A percentile compares a stretch with the other conserved stretches of the same genome.
Evolutionary conservation across 345 rosid species (phyloP).

Genomic region (Theobroma cacao): DNA sequence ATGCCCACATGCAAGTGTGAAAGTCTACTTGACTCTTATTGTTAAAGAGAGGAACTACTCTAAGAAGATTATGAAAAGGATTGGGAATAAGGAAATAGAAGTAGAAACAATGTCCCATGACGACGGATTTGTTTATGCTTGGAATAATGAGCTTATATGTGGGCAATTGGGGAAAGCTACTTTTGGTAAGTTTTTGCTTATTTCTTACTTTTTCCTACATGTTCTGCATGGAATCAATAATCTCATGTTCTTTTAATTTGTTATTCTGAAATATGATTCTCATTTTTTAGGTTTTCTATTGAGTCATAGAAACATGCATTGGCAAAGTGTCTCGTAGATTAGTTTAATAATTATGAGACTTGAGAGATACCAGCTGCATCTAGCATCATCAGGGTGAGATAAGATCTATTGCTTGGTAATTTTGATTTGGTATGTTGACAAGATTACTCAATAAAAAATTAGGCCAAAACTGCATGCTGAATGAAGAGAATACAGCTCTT

Average conservation of each 20-base stretch:
- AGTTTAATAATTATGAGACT: background rate
- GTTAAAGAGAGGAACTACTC: slow-evolving; percentile 85
- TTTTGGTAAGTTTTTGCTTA: slow-evolving; percentile 50
- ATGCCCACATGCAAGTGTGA: slow-evolving; percentile 76
- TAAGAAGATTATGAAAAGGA: slow-evolving; percentile 28
- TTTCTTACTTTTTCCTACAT: slow-evolving; percentile 2
- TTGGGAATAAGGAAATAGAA: slow-evolving; percentile 48
- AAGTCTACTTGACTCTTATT: slow-evolving; percentile 71
- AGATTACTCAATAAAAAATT: background rate
- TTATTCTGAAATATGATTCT: slow-evolving; percentile 2
- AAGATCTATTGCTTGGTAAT: background rate
- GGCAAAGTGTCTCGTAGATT: background rate
- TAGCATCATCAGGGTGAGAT: background rate
- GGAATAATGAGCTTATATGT: slow-evolving; percentile 88
- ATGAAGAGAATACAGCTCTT: background rate
- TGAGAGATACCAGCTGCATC: background rate
- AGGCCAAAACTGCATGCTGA: background rate
- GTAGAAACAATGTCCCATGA: slow-evolving; percentile 82
- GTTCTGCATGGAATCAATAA: background rate
- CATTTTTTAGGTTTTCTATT: background rate
- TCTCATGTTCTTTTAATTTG: slow-evolving; percentile 1
- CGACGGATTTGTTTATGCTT: slow-evolving; percentile 93
- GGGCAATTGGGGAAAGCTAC: slow-evolving; percentile 99
- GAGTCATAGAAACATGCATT: background rate
- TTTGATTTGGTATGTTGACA: background rate